Base-by-base conservation (phyloP, 371 early-diverging fungal species). In the Rhizopus microsporus region DNA sequence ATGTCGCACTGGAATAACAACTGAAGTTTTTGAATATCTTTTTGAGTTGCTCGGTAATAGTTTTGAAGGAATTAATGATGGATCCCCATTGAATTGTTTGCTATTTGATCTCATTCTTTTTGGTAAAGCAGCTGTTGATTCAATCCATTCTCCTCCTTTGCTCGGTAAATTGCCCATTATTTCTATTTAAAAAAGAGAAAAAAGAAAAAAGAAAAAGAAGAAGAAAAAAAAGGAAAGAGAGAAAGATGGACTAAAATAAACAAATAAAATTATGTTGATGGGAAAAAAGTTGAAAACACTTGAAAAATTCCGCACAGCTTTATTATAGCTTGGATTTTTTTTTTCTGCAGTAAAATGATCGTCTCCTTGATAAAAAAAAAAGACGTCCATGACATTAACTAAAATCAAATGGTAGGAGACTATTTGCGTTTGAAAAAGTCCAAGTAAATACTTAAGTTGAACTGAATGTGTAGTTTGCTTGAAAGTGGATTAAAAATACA, bases 161-260 rank as follows among this genome's bases (percentile, higher is more conserved):
- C 63, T 67, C 15, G 56, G 52, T 45, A 56, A 60, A 35, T 59
- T 67, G 5, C 68, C 63, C 68, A 67, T 66, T 2, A 17, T 46
- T 15, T 49, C 47, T 40, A 31, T 5, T 32, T 39, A 3, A 17
- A 46, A 49, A 31, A 30, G 16, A 47, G 33, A 35, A 37, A 38
- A 39, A 13, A 46, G 7, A 46, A 31, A 31, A 17, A n/a, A 35
- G 5, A 31, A 9, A 44, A 32, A 9, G n/a, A 37, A 32, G 15
- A 44, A 34, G n/a, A n/a, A n/a, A n/a, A n/a, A 15, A 9, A 39
- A 49, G 10, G 13, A 37, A 12, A 42, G 40, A 13, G 33, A 56
- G 16, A 51, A 45, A 44, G 16, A 38, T 33, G 32, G 31, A 30
- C 5, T 16, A 15, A 30, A 40, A 49, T 33, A n/a, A 50, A 32